A percentile compares a stretch with the other conserved stretches of the same genome.
Evolutionary conservation across 805 yeast genomes (phyloP).

Genomic region (Wickerhamiella galacta): DNA sequence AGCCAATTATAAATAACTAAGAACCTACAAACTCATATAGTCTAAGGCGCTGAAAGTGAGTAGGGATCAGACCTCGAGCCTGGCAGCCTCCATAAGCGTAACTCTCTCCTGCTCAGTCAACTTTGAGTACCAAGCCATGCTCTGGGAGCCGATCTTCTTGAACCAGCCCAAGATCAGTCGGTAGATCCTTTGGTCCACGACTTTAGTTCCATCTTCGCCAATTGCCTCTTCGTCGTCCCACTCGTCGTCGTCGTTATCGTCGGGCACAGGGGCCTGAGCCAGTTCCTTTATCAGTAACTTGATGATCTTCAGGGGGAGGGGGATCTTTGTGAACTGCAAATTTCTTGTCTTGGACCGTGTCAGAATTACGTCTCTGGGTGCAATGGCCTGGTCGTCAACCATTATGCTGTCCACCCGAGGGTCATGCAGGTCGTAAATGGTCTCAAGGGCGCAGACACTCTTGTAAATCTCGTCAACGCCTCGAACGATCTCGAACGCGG

Average conservation of each 20-base stretch:
- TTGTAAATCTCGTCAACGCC: conserved; percentile 59
- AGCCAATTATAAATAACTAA: neutral
- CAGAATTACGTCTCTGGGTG: conserved; percentile 44
- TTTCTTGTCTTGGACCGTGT: conserved; percentile 71
- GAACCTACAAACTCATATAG: too few relatives aligned
- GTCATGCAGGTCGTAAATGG: conserved; percentile 45
- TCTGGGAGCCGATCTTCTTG: conserved; percentile 9
- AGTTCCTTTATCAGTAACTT: conserved; percentile 57
- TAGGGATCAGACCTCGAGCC: neutral
- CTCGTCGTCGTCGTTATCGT: conserved; percentile 25
- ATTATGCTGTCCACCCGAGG: conserved; percentile 30
- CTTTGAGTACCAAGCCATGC: conserved; percentile 10
- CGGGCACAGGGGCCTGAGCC: conserved; percentile 34
- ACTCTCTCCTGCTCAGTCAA: conserved; percentile 10
- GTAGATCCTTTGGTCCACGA: conserved; percentile 13
- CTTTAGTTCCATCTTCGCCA: conserved; percentile 12
- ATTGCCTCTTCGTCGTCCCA: conserved; percentile 23
- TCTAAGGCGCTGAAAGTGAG: too few relatives aligned
- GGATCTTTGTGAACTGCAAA: conserved; percentile 43
- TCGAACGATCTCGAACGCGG: conserved; percentile 60
- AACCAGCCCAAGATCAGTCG: conserved; percentile 18
- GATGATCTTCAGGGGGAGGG: conserved; percentile 56
- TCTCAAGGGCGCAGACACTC: conserved; percentile 52
- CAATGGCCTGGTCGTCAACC: conserved; percentile 59
- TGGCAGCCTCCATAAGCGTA: conserved; percentile 7